Conservation (phyloP, 495 filamentous ascomycete species). For the Massariosphaeria phaeospora region DNA sequence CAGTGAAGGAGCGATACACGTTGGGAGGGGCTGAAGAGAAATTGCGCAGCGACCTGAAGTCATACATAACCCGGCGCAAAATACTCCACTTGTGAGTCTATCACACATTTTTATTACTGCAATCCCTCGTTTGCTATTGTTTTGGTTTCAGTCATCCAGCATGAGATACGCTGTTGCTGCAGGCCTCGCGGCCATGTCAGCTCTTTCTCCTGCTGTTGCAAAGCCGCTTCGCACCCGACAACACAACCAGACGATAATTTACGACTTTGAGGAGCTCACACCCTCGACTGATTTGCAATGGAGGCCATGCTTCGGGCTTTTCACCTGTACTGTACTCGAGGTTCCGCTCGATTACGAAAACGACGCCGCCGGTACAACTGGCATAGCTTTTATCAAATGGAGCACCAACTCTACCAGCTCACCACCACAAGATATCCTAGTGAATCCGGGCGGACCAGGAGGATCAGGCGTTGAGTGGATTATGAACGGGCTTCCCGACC, state of each 20-base stretch:
- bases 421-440: constrained; percentile 39
- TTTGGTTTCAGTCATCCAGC: not conserved
- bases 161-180: not conserved
- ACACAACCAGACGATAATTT: too few relatives aligned
- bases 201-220: not conserved
- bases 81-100: too few relatives aligned
- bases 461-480: constrained; percentile 37
- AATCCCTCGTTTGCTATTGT: too few relatives aligned
- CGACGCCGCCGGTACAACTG: constrained; percentile 30
- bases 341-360: constrained; percentile 42
- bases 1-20: too few relatives aligned
- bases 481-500: constrained; percentile 2
- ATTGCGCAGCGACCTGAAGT: too few relatives aligned
- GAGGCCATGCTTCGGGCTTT: constrained; percentile 28
- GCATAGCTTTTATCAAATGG: constrained; percentile 37
- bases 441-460: constrained; percentile 47
- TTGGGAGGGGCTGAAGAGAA: too few relatives aligned
- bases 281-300: not conserved
- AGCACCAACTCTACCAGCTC: not conserved
- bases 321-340: constrained; percentile 39
- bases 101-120: too few relatives aligned
- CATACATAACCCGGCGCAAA: too few relatives aligned
- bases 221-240: not conserved
- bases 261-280: not conserved
- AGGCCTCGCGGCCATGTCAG: not conserved